Percentiles rank a stretch among this genome's conserved stretches.
phyloP scores from a whole-genome alignment of 805 yeast species.

The Metschnikowia borealis region DNA sequence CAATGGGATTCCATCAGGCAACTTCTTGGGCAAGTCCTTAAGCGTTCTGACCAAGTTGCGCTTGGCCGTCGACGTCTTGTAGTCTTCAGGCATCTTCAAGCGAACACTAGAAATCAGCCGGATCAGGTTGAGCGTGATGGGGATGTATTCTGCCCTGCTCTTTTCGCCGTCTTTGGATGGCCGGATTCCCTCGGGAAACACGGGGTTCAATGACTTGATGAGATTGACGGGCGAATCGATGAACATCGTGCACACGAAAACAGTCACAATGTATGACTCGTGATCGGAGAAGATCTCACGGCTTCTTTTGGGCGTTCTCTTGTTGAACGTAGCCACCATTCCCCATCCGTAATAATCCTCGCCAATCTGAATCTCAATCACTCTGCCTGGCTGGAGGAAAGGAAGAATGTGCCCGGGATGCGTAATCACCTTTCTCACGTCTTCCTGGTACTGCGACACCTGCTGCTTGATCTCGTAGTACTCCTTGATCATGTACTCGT shows the following conservation, averaged over 20 bases:
- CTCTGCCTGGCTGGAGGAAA: slow-evolving; percentile 85
- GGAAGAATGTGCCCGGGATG: slow-evolving; percentile 87
- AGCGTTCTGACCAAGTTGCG: slow-evolving; percentile 66
- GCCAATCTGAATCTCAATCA: slow-evolving; percentile 62
- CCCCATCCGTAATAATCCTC: slow-evolving; percentile 93
- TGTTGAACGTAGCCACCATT: slow-evolving; percentile 71
- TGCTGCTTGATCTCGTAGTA: slow-evolving; percentile 80
- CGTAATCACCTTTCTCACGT: slow-evolving; percentile 74
- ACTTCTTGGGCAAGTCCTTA: slow-evolving; percentile 73
- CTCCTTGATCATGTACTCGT: slow-evolving; percentile 70
- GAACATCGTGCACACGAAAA: slow-evolving; percentile 72
- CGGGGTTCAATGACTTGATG: slow-evolving; percentile 72
- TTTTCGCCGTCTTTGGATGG: slow-evolving; percentile 75
- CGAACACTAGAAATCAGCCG: slow-evolving; percentile 74
- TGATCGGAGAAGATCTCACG: slow-evolving; percentile 70
- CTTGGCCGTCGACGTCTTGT: slow-evolving; percentile 52
- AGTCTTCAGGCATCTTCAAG: slow-evolving; percentile 74
- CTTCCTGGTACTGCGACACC: slow-evolving; percentile 64
- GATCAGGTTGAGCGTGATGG: slow-evolving; percentile 78
- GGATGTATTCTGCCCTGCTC: slow-evolving; percentile 71
- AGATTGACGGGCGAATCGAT: slow-evolving; percentile 80
- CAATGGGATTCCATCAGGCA: slow-evolving; percentile 87
- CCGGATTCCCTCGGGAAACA: slow-evolving; percentile 82
- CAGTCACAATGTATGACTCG: slow-evolving; percentile 84
- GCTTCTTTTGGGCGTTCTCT: slow-evolving; percentile 62